Percentiles rank a stretch among this genome's conserved stretches.
Conservation (phyloP, 2,329 filamentous ascomycete species). For the Elsinoe ampelina region DNA sequence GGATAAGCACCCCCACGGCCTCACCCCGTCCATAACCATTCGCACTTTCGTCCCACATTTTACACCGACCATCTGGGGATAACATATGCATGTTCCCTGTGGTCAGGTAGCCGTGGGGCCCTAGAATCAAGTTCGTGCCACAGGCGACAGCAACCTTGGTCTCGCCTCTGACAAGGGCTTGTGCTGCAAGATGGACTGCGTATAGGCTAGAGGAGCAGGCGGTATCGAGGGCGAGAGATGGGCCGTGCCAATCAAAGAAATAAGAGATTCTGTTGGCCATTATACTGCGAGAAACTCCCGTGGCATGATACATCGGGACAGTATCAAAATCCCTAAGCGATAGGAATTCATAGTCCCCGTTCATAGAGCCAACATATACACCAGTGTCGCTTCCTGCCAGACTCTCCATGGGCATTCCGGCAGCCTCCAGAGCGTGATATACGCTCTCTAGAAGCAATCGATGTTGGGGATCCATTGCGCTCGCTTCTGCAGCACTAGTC, state of each 20-base stretch:
- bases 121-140: conserved; percentile 22
- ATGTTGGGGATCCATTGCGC: conserved; percentile 23
- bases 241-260: conserved; percentile 32
- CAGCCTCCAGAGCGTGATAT: conserved; percentile 25
- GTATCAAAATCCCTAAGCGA: conserved; percentile 18
- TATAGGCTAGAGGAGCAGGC: conserved; percentile 37
- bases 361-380: conserved; percentile 20
- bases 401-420: conserved; percentile 13
- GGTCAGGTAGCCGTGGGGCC: conserved; percentile 19
- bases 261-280: conserved; percentile 30
- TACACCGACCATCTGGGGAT: conserved; percentile 22
- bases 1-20: conserved; percentile 40
- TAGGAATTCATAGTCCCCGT: conserved; percentile 19
- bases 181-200: conserved; percentile 27
- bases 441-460: conserved; percentile 20
- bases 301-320: conserved; percentile 18
- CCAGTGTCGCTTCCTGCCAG: conserved; percentile 14
- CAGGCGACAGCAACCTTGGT: conserved; percentile 17
- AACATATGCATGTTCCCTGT: conserved; percentile 27
- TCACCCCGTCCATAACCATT: conserved; percentile 47
- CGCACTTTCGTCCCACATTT: conserved; percentile 30
- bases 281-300: conserved; percentile 28
- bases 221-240: conserved; percentile 39
- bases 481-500: conserved; percentile 20
- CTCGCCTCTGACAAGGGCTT: conserved; percentile 24